Conservation (phyloP, 805 yeast species). For the Phaffomyces opuntiae region DNA sequence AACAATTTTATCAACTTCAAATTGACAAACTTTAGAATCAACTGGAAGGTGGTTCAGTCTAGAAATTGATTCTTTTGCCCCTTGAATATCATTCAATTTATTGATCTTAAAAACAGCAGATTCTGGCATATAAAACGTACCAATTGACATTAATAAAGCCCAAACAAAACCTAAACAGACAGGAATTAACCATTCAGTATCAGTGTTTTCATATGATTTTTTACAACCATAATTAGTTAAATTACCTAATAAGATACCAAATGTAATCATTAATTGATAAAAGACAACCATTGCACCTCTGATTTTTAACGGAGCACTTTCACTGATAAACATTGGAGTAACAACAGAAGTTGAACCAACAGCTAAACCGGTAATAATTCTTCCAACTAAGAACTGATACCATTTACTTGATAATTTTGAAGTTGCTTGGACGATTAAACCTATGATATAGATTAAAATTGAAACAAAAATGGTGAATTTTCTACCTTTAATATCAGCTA, state of each 20-base stretch:
- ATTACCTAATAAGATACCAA: constrained; percentile 68
- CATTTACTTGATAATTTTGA: constrained; percentile 35
- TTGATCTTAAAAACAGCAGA: constrained; percentile 52
- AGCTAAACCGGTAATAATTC: constrained; percentile 65
- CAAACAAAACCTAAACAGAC: constrained; percentile 42
- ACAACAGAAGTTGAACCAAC: constrained; percentile 73
- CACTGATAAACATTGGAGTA: constrained; percentile 68
- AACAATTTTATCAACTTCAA: constrained; percentile 37
- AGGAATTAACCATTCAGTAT: constrained; percentile 67
- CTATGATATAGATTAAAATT: constrained; percentile 51
- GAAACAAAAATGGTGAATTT: constrained; percentile 47
- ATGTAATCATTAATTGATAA: constrained; percentile 63
- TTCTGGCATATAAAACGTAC: constrained; percentile 59
- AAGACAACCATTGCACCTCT: constrained; percentile 71
- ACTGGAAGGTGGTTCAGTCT: constrained; percentile 41
- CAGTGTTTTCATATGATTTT: constrained; percentile 28
- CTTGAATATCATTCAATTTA: constrained; percentile 35
- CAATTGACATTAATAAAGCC: constrained; percentile 30
- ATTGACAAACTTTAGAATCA: constrained; percentile 42
- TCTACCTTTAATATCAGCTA: constrained; percentile 57
- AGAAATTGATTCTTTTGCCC: constrained; percentile 48
- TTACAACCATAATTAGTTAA: constrained; percentile 60
- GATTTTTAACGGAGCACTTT: constrained; percentile 57
- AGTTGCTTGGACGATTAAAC: constrained; percentile 54
- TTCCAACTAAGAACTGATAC: constrained; percentile 60